Base-by-base conservation (phyloP, 2,329 filamentous ascomycete genomes). In the Penicillium italicum region DNA sequence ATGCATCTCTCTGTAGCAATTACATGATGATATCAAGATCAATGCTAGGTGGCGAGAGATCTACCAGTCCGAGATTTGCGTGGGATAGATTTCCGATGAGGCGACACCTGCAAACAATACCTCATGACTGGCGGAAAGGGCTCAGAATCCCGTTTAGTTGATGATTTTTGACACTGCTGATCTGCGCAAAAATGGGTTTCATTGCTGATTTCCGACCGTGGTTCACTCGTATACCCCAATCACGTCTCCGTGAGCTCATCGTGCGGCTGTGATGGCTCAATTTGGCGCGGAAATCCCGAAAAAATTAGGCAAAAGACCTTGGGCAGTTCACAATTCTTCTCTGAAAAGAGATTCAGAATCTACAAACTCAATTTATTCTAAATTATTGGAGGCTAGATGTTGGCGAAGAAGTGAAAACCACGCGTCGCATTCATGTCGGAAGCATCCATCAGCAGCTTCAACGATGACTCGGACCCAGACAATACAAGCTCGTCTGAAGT, bases 171-270 rank as follows among this genome's bases (percentile, higher is more conserved):
- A 45, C 41, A 30, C 26, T 41, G 5, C 8, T 20, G 26, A 20
- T 1, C 4, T 31, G 6, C 9, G 3, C 3, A 5, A 40, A 14
- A 28, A 30, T 48, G 1, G 26, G 34, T 5, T 20, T 12, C 33
- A 3, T 33, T 31, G 26, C 10, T 33, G 8, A 42, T 40, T 20
- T 4, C 37, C 26, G 31, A 53, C 53, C 49, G 18, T 48, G 49
- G 49, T n/a, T 56, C 46, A 31, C 12, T 12, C 8, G 20, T 11
- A 37, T 33, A 37, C 43, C 42, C 30, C 42, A 38, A 38, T 37
- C 42, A 56, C 49, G 49, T 53, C 42, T 36, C 36, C 9, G 53
- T 56, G 49, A 56, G 49, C 49, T 56, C 53, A 56, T 53, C n/a
- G 18, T n/a, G 36, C 36, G 12, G 41, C n/a, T 20, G 16, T 38